Evolutionary conservation across 805 yeast species (phyloP), one percentile per base, ranked within the genome.

Genomic region (Candida parachauliodes): DNA sequence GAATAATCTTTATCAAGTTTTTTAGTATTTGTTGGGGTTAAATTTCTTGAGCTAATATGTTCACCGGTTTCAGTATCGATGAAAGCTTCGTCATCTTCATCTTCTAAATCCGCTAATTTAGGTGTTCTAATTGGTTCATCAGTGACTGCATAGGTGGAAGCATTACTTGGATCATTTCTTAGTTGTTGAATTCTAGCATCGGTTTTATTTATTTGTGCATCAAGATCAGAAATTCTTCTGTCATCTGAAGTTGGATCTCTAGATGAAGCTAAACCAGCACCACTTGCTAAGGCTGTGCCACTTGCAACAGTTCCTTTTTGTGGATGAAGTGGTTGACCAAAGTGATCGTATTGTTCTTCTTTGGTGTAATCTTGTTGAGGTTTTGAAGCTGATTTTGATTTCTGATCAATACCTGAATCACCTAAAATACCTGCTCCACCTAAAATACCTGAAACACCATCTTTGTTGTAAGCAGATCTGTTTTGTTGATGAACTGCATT

Each of bases 401-500:
- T 18, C 18, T 11, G 17, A n/a, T 31, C 5, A 7, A 4, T 8
- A 14, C 5, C 6, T 24, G 11, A 12, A 20, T 22, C 15, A 10
- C 12, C 17, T 10, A 6, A 20, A 6, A 23, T 23, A 19, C 21
- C 30, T 28, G 29, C 16, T 27, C 15, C 15, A 14, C 28, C 28
- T 22, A 33, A 36, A 26, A 36, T 31, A 19, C 36, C 34, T 32
- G 34, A 20, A 25, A 61, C 41, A 12, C 65, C 68, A 3, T 39
- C 50, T 8, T 43, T 21, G 37, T 62, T 63, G 48, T 35, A 59
- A n/a, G 57, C 52, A 3, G 67, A 61, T 49, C 55, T 62, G 49
- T 63, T 62, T 39, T 50, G 39, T 19, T 36, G 23, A 43, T 60
- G 65, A 34, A 50, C 55, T 20, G 49, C 44, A 8, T 39, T 32